A percentile compares a stretch with the other conserved stretches of the same genome.
phyloP scores from a whole-genome alignment of 176 grass and related monocot species.

The Puya raimondii region DNA sequence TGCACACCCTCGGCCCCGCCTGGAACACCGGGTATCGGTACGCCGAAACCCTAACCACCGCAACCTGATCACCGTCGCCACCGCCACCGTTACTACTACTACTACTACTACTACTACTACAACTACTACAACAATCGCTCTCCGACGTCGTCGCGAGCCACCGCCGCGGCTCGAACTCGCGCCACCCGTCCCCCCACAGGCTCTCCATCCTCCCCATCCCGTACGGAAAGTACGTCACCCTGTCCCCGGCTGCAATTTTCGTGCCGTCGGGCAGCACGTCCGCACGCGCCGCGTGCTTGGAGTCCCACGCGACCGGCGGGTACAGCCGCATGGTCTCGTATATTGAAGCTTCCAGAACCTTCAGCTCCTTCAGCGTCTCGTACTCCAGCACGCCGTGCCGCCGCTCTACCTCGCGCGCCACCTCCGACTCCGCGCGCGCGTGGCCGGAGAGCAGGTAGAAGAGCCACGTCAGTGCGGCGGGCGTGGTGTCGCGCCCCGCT shows the following conservation, averaged over 20 bases:
- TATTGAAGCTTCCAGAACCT: slow-evolving; percentile 65
- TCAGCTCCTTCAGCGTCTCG: slow-evolving; percentile 37
- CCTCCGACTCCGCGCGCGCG: slow-evolving; percentile 36
- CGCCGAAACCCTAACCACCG: slow-evolving; percentile 38
- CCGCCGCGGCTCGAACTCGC: slow-evolving; percentile 41
- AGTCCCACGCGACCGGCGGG: slow-evolving; percentile 93
- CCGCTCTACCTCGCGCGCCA: slow-evolving; percentile 29
- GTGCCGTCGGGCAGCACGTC: slow-evolving; percentile 88
- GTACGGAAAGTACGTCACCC: slow-evolving; percentile 89
- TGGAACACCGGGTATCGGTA: slow-evolving; percentile 89
- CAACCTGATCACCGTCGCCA: not conserved
- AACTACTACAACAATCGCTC: no score
- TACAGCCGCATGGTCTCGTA: slow-evolving; percentile 85
- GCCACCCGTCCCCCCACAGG: slow-evolving; percentile 60
- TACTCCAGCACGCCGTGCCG: slow-evolving; percentile 23
- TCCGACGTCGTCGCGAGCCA: slow-evolving; percentile 32
- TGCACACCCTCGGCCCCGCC: slow-evolving; percentile 46
- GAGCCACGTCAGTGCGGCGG: slow-evolving; percentile 88
- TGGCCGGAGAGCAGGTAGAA: slow-evolving; percentile 77
- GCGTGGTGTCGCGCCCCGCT: slow-evolving; percentile 78
- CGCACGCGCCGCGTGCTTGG: slow-evolving; percentile 46
- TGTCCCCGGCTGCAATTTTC: slow-evolving; percentile 37
- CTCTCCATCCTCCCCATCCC: slow-evolving; percentile 83
- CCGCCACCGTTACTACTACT: not conserved
- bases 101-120: no score